Evolutionary conservation across 257 asterid species (phyloP), one percentile per base, ranked within the genome.

Genomic region (Solanum clarkiae): DNA sequence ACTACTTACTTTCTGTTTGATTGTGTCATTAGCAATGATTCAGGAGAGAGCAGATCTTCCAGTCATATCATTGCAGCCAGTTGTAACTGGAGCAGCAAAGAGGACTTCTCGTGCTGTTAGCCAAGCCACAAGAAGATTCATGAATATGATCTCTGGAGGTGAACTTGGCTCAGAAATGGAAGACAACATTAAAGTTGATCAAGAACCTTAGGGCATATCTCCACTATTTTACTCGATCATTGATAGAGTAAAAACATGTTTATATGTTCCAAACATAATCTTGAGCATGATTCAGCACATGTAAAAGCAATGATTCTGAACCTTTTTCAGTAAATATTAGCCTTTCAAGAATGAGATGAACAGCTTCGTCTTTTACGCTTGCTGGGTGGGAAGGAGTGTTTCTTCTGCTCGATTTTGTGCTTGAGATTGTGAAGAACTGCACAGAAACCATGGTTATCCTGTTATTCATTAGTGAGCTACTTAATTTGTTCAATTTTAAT

Each of bases 21-120:
- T 86, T 87, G 66, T 83, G 47, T 88, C 60, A 85, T 88, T 85
- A 94, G 99, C 98, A 87, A 96, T 94, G 93, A 93, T 96, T 89
- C 90, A 94, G 92, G 98, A 94, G 88, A 94, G 99, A 80, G 98
- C 99, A 84, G 95, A 86, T 93, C 88, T 96, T 81, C 98, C 99
- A 80, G 84, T 84, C 88, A 93, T 93, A 91, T 94, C 99, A 77
- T 74, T 96, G 86, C 94, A 92, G 87, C 98, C 99, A 29, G 89
- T 93, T 62, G 94, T 96, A 88, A 93, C 89, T 54, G 97, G 98
- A 86, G 99, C 97, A 65, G 98, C 99, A 71, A 93, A 91, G 92
- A 96, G 92, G 90, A 96, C 98, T 69, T 90, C 98, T 79, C 96
- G 79, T 81, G 98, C 89, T 84, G 95, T 96, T 44, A 92, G 97